phyloP scores from a whole-genome alignment of 2,329 filamentous ascomycete species.

The Botrytis deweyae region DNA sequence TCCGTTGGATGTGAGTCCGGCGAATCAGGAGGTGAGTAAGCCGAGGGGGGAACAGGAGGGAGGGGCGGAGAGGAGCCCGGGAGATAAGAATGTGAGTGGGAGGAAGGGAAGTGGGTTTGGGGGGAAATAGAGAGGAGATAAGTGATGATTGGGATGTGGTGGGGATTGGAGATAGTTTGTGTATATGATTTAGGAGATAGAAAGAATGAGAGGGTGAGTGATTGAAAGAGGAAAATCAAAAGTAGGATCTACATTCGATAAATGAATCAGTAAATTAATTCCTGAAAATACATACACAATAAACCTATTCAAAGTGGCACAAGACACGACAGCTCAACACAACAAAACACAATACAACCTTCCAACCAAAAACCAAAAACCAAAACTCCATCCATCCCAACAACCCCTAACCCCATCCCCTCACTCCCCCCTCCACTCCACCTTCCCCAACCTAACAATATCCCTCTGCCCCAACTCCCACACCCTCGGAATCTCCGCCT shows the following conservation, averaged over 20 bases:
- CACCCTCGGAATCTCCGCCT: slow-evolving; percentile 45
- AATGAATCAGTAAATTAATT: background rate
- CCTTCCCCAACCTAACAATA: slow-evolving; percentile 51
- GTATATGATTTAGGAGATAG: background rate
- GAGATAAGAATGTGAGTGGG: slow-evolving; percentile 37
- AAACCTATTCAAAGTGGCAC: background rate
- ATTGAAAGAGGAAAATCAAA: no score
- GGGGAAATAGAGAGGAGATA: slow-evolving; percentile 43
- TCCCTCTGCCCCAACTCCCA: slow-evolving; percentile 50
- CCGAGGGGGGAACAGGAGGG: slow-evolving; percentile 45
- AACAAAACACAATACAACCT: background rate
- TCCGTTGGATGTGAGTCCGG: slow-evolving; percentile 59
- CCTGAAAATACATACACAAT: background rate
- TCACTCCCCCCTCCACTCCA: slow-evolving; percentile 37
- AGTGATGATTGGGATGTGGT: slow-evolving; percentile 44
- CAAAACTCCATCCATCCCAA: background rate
- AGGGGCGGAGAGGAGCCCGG: slow-evolving; percentile 52
- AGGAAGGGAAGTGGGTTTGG: slow-evolving; percentile 42
- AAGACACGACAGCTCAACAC: background rate
- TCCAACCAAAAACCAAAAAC: background rate
- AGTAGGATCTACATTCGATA: background rate
- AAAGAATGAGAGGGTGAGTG: background rate
- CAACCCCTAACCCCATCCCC: background rate
- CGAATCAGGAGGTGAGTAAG: slow-evolving; percentile 57
- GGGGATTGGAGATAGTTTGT: background rate